A percentile compares a stretch with the other conserved stretches of the same genome.
Conservation (phyloP, 2,329 filamentous ascomycete genomes). For the Colletotrichum spaethianum region DNA sequence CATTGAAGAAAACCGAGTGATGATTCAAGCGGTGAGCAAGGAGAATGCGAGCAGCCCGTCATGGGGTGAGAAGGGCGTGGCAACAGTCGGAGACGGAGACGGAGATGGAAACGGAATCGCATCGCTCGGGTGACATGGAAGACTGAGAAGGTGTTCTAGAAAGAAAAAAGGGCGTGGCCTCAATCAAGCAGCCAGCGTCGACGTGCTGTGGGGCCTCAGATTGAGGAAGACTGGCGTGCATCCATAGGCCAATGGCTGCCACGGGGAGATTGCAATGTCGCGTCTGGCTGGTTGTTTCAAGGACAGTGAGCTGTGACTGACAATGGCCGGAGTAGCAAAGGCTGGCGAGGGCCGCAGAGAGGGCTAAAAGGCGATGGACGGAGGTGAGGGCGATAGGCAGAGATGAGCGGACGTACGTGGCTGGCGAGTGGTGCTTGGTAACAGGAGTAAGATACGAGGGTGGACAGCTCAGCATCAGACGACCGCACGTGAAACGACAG, state of each 20-base stretch:
- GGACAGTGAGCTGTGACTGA: neutral
- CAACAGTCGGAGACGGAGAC: neutral
- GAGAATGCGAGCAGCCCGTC: neutral
- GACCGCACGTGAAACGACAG: neutral
- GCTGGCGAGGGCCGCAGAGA: neutral
- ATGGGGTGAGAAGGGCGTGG: neutral
- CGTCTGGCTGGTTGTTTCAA: too few relatives aligned
- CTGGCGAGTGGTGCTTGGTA: neutral
- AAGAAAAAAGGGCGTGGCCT: neutral
- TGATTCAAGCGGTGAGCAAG: neutral
- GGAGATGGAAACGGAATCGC: too few relatives aligned
- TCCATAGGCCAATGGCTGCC: neutral
- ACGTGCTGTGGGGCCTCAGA: neutral
- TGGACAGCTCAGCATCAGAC: conserved; percentile 1
- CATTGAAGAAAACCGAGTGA: neutral
- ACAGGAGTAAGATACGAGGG: neutral
- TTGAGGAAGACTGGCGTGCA: neutral
- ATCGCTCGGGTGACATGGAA: too few relatives aligned
- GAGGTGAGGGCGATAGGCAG: neutral
- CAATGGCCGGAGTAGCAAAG: neutral
- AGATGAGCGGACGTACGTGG: neutral
- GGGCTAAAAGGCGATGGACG: neutral
- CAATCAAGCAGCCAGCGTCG: neutral
- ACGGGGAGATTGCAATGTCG: neutral
- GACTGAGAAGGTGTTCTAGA: neutral